These are phyloP conservation scores for Backusella circina DNA, from an alignment of 192 early-diverging fungal species.

Conservation along the genomic window DNA sequence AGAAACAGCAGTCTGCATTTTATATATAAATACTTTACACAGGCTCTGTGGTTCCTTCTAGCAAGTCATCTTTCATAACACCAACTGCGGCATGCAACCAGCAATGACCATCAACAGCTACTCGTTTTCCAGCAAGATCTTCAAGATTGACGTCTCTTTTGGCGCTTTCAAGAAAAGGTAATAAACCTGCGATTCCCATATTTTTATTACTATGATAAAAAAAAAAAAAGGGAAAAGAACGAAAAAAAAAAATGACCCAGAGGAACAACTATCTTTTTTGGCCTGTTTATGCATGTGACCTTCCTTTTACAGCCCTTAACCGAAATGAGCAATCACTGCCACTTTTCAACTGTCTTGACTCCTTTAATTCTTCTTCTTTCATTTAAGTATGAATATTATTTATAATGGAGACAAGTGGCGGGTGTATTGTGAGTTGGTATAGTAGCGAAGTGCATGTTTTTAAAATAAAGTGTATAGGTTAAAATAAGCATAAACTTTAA, in stretches of 20 bases:
- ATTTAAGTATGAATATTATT: no score
- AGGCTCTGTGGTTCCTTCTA: slow-evolving; percentile 59
- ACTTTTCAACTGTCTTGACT: no score
- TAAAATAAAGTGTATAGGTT: no score
- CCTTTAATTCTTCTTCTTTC: no score
- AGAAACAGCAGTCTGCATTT: background rate
- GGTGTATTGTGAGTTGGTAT: no score
- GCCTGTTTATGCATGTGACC: background rate
- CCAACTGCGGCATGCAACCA: slow-evolving; percentile 94
- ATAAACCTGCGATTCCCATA: slow-evolving; percentile 93
- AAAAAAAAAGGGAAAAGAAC: background rate
- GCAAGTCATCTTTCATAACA: slow-evolving; percentile 78
- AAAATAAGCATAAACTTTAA: no score
- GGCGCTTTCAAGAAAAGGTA: slow-evolving; percentile 79
- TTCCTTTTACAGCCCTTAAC: background rate
- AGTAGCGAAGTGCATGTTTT: no score
- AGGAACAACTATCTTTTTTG: no score
- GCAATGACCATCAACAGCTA: slow-evolving; percentile 92
- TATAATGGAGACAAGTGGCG: no score
- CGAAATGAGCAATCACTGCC: no score
- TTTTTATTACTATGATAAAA: background rate
- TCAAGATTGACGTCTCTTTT: slow-evolving; percentile 65
- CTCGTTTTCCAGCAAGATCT: slow-evolving; percentile 64
- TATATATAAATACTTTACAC: slow-evolving; percentile 55
- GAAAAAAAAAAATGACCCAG: background rate